Percentiles rank a stretch among this genome's conserved stretches.
phyloP scores from a whole-genome alignment of 179 eudicot species.

The Gypsophila paniculata region DNA sequence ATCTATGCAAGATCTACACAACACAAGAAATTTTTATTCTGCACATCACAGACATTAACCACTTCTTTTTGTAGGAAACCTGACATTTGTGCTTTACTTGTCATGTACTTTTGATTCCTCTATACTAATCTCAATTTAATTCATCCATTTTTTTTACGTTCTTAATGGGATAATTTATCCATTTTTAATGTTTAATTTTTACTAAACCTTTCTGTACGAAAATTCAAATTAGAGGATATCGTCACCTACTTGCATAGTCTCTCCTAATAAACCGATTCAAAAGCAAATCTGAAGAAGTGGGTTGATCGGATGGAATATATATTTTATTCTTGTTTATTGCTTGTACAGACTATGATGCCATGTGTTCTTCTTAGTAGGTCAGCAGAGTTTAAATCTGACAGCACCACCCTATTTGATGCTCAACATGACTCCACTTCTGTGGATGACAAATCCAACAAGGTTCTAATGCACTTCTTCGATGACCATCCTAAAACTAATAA shows the following conservation, averaged over 20 bases:
- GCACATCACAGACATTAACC: constrained; percentile 20
- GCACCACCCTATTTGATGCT: constrained; percentile 30
- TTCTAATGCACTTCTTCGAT: constrained; percentile 61
- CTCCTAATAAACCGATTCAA: too few species aligned
- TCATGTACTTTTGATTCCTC: constrained; percentile 21
- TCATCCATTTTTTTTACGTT: too few species aligned
- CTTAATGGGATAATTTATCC: too few species aligned
- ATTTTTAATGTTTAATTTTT: too few species aligned
- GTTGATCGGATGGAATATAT: too few species aligned
- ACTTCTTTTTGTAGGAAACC: constrained; percentile 22
- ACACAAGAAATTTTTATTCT: constrained; percentile 31
- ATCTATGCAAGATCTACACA: constrained; percentile 17
- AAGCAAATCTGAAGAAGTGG: too few species aligned
- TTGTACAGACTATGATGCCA: constrained; percentile 16
- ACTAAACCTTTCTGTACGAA: too few species aligned
- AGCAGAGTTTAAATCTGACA: constrained; percentile 31
- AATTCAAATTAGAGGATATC: too few species aligned
- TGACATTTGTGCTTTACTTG: constrained; percentile 32
- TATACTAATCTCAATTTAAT: too few species aligned
- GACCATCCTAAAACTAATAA: constrained; percentile 31
- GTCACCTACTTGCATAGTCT: too few species aligned
- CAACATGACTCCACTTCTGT: constrained; percentile 29
- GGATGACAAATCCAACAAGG: constrained; percentile 32
- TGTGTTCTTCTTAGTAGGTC: constrained; percentile 31
- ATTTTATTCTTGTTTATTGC: constrained; percentile 23